Conservation (phyloP, 2,329 filamentous ascomycete genomes). For the Talaromyces atroroseus region DNA sequence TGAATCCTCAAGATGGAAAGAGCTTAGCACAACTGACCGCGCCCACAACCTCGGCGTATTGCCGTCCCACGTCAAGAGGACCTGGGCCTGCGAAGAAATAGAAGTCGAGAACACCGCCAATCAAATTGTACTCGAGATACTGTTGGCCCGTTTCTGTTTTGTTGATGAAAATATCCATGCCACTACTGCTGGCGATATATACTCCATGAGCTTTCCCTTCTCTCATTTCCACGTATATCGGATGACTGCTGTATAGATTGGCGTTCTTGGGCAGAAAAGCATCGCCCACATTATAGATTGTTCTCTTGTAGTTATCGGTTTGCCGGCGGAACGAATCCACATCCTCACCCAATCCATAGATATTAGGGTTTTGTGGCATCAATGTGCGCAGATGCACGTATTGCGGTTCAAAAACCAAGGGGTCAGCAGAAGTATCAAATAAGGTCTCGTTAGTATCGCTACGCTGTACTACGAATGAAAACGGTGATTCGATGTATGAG, state of each 20-base stretch:
- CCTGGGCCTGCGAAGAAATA: conserved; percentile 60
- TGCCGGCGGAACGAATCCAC: conserved; percentile 65
- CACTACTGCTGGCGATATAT: conserved; percentile 66
- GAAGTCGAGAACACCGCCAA: conserved; percentile 71
- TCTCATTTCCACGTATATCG: conserved; percentile 70
- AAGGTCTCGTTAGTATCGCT: conserved; percentile 36
- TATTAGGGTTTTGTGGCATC: conserved; percentile 61
- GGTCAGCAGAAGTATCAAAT: conserved; percentile 63
- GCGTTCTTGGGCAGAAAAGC: conserved; percentile 55
- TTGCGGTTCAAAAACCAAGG: conserved; percentile 70
- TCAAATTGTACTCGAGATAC: conserved; percentile 72
- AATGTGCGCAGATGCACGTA: conserved; percentile 68
- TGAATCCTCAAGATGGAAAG: neutral
- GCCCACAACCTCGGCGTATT: conserved; percentile 55
- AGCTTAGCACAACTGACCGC: neutral
- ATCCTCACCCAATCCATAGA: conserved; percentile 77
- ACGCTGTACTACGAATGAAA: conserved; percentile 58
- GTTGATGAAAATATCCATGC: conserved; percentile 72
- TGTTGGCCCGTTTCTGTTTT: conserved; percentile 53
- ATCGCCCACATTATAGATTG: conserved; percentile 64
- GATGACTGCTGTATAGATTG: conserved; percentile 69
- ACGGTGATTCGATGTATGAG: conserved; percentile 52
- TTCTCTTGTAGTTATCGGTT: conserved; percentile 64
- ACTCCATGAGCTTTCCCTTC: conserved; percentile 57
- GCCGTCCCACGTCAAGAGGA: conserved; percentile 53